These are phyloP conservation scores for Venturiaceae sp. DNA, from an alignment of 2,329 filamentous ascomycete genomes.

Conservation along the genomic window DNA sequence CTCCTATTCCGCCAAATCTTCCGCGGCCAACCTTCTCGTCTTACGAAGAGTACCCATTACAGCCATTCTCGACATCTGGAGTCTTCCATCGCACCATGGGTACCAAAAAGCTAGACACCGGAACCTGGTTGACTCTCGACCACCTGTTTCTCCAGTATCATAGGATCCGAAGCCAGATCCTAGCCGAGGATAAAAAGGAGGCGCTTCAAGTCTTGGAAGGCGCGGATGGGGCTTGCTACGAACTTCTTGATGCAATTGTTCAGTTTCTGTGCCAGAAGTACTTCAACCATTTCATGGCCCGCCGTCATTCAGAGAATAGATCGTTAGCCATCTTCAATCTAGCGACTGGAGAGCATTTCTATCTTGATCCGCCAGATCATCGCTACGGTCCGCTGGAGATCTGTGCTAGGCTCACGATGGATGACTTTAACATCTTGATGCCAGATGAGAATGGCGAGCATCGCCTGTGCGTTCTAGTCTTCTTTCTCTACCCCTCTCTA, in stretches of 20 bases:
- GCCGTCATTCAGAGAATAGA: not conserved
- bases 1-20: not conserved
- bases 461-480: constrained; percentile 41
- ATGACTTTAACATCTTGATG: constrained; percentile 41
- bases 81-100: not conserved
- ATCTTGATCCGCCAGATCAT: constrained; percentile 22
- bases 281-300: not conserved
- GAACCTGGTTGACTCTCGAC: constrained; percentile 1
- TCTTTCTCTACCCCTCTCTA: constrained; percentile 44
- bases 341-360: constrained; percentile 33
- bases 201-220: not conserved
- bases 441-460: constrained; percentile 35
- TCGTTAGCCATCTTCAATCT: constrained; percentile 27
- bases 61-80: not conserved
- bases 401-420: constrained; percentile 39
- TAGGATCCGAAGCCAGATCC: not conserved
- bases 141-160: not conserved
- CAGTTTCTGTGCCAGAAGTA: not conserved
- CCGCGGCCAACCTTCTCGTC: too few species aligned
- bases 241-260: not conserved
- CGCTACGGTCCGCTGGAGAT: constrained; percentile 37
- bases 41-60: not conserved
- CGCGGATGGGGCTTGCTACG: not conserved
- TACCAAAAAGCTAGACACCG: not conserved
- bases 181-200: not conserved